A percentile compares a stretch with the other conserved stretches of the same genome.
Evolutionary conservation across 1,284 basidiomycete genomes (phyloP).

Genomic region (Pisolithus thermaeus): DNA sequence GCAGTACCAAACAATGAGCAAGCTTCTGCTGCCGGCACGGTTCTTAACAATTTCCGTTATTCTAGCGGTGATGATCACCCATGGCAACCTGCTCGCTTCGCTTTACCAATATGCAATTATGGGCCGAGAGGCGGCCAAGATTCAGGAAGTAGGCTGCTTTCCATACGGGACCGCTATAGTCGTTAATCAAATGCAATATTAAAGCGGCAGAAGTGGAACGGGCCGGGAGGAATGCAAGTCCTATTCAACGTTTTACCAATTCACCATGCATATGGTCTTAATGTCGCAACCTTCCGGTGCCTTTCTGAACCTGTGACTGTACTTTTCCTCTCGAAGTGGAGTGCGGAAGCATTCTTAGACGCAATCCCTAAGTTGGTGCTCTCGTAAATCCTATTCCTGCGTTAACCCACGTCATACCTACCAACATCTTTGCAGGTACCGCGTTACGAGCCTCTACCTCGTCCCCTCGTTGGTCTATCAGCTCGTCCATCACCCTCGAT

Average conservation of each 20-base stretch:
- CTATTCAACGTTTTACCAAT: constrained; percentile 58
- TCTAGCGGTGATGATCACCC: constrained; percentile 69
- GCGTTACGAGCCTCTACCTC: constrained; percentile 42
- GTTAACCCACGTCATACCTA: background rate
- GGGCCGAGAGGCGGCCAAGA: constrained; percentile 25
- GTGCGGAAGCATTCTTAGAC: constrained; percentile 38
- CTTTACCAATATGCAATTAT: constrained; percentile 38
- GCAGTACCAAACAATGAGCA: background rate
- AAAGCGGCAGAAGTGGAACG: constrained; percentile 36
- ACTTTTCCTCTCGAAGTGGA: constrained; percentile 58
- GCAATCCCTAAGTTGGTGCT: constrained; percentile 39
- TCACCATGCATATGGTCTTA: constrained; percentile 64
- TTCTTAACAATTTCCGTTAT: background rate
- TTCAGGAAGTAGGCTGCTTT: constrained; percentile 13
- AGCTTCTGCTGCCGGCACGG: background rate
- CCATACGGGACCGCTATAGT: background rate
- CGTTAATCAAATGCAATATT: background rate
- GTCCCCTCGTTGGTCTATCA: constrained; percentile 67
- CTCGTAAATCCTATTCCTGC: background rate
- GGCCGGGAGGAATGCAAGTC: constrained; percentile 40
- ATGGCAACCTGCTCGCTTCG: constrained; percentile 56
- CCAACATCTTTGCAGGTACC: constrained; percentile 35
- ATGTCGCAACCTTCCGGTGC: constrained; percentile 44
- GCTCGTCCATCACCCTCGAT: constrained; percentile 50
- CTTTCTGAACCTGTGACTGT: constrained; percentile 41